phyloP scores from a whole-genome alignment of 1,139 yeast genomes.

The Yarrowia galli region DNA sequence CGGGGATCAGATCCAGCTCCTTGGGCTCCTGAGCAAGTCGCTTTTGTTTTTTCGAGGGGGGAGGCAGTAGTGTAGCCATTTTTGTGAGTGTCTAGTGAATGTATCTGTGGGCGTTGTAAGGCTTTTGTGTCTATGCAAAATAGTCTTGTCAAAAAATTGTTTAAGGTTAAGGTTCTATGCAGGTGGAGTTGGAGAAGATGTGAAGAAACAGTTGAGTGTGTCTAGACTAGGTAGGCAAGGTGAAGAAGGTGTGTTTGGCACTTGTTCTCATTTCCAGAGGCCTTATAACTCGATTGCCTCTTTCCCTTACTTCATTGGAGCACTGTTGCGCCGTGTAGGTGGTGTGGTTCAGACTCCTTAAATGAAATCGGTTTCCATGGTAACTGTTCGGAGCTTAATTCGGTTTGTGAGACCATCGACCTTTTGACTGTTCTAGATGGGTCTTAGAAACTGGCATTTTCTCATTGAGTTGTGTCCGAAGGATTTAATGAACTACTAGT shows the following conservation, averaged over 20 bases:
- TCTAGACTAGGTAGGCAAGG: too few species aligned
- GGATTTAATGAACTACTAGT: too few species aligned
- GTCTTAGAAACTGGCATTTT: too few species aligned
- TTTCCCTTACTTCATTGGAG: too few species aligned
- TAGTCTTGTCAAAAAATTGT: constrained; percentile 15
- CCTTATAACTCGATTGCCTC: too few species aligned
- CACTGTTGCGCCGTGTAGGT: too few species aligned
- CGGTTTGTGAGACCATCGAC: too few species aligned
- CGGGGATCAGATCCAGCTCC: constrained; percentile 76
- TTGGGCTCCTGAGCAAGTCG: constrained; percentile 82
- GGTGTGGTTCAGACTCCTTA: neutral
- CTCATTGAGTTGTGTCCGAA: too few species aligned
- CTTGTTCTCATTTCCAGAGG: too few species aligned
- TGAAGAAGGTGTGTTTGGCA: too few species aligned
- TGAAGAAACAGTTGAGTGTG: neutral
- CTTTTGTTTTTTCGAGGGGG: constrained; percentile 89
- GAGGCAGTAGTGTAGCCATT: constrained; percentile 96
- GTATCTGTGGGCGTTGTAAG: constrained; percentile 47
- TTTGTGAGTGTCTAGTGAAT: neutral
- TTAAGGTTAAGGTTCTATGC: constrained; percentile 6
- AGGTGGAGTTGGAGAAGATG: neutral
- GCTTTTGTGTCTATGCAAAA: neutral
- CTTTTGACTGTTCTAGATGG: too few species aligned
- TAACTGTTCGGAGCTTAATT: neutral
- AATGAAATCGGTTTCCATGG: neutral